Conservation (phyloP, 2,329 filamentous ascomycete species). For the Fusarium hostae region DNA sequence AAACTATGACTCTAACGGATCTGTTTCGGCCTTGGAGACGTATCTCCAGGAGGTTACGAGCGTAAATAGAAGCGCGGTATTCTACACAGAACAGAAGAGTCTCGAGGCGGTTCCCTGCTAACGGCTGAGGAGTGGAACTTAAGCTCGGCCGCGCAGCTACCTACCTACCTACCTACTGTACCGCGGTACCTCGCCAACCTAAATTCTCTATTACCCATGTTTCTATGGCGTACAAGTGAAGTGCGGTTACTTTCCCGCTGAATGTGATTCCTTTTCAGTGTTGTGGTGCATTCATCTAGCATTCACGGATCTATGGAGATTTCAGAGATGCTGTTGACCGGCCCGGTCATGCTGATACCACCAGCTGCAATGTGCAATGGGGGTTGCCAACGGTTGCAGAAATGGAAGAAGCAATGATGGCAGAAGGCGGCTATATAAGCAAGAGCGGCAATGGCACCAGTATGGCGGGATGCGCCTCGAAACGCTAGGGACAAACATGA, state of each 20-base stretch:
- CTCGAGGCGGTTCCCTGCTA: slow-evolving; percentile 21
- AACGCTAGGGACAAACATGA: slow-evolving; percentile 13
- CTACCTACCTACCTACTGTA: slow-evolving; percentile 4
- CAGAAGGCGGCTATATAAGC: slow-evolving; percentile 26
- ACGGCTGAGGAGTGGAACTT: slow-evolving; percentile 36
- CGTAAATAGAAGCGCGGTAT: slow-evolving; percentile 7
- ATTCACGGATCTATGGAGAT: slow-evolving; percentile 39
- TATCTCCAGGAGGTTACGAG: slow-evolving; percentile 13
- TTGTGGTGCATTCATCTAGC: slow-evolving; percentile 30
- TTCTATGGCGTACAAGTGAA: slow-evolving; percentile 11
- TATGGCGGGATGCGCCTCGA: slow-evolving; percentile 17
- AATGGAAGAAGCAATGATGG: slow-evolving; percentile 13
- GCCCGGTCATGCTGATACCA: slow-evolving; percentile 35
- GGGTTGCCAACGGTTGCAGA: slow-evolving; percentile 20
- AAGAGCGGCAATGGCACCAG: slow-evolving; percentile 15
- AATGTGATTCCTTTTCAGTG: background rate
- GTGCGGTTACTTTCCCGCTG: slow-evolving; percentile 4
- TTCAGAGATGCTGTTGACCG: slow-evolving; percentile 32
- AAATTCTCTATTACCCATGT: slow-evolving; percentile 4
- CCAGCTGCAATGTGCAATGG: slow-evolving; percentile 12
- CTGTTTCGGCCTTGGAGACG: slow-evolving; percentile 34
- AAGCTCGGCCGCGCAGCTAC: slow-evolving; percentile 23
- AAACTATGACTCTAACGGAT: slow-evolving; percentile 37
- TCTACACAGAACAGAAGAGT: slow-evolving; percentile 13
- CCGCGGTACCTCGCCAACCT: slow-evolving; percentile 28